A percentile compares a stretch with the other conserved stretches of the same genome.
Conservation (phyloP, 176 grass and related monocot genomes). For the Musa troglodytarum region DNA sequence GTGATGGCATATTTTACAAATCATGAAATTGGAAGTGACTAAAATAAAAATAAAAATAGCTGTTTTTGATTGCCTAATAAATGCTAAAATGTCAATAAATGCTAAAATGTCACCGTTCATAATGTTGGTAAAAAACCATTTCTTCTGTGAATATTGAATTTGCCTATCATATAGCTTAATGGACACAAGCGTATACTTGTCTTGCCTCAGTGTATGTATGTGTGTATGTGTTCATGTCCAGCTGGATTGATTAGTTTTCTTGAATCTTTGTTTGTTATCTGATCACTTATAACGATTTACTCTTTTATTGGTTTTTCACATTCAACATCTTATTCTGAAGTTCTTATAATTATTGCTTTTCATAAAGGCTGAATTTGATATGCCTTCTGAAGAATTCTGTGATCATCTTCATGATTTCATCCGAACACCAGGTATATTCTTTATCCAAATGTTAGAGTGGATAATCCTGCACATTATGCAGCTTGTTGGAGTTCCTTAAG, state of each 20-base stretch:
- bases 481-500: background rate
- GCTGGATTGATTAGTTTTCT: background rate
- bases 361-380: constrained; percentile 73
- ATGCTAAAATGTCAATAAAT: too few relatives aligned
- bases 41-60: too few relatives aligned
- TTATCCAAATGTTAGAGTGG: constrained; percentile 5
- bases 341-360: background rate
- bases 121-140: too few relatives aligned
- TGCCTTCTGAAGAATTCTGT: constrained; percentile 84
- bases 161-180: too few relatives aligned
- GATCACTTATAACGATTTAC: background rate
- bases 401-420: constrained; percentile 59
- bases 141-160: too few relatives aligned
- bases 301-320: background rate
- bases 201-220: too few relatives aligned
- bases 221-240: too few relatives aligned
- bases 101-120: too few relatives aligned
- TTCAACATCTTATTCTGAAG: background rate
- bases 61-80: too few relatives aligned
- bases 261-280: background rate
- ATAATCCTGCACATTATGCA: constrained; percentile 7
- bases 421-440: constrained; percentile 50
- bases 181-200: too few relatives aligned
- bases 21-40: too few relatives aligned
- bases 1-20: too few relatives aligned